Evolutionary conservation across 495 filamentous ascomycete genomes (phyloP).

Genomic region (Penicillium paradoxum): DNA sequence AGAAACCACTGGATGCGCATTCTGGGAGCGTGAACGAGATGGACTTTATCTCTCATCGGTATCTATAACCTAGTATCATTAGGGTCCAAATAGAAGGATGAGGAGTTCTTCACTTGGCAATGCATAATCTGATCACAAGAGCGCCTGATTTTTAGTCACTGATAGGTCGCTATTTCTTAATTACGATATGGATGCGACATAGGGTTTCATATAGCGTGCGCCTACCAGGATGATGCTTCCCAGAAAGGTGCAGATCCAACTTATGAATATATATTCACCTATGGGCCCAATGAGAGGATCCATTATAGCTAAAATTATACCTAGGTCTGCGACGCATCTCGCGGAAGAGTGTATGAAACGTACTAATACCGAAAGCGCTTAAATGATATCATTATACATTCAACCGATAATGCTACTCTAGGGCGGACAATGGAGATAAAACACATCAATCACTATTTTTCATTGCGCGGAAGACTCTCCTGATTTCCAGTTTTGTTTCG

Average conservation of each 20-base stretch:
- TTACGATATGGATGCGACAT: too few relatives aligned
- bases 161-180: too few relatives aligned
- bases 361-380: background rate
- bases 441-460: background rate
- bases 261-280: background rate
- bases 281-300: background rate
- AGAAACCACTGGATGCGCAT: too few relatives aligned
- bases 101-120: too few relatives aligned
- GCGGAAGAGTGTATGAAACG: too few relatives aligned
- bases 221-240: background rate
- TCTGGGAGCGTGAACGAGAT: too few relatives aligned
- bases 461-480: background rate
- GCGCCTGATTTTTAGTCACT: too few relatives aligned
- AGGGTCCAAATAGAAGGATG: too few relatives aligned
- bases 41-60: too few relatives aligned
- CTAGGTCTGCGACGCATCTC: background rate
- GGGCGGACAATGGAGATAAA: background rate
- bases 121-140: too few relatives aligned
- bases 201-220: background rate
- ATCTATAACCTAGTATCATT: too few relatives aligned
- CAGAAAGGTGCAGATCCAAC: background rate
- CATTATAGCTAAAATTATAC: background rate
- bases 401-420: background rate
- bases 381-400: background rate
- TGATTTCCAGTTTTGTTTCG: background rate